These are phyloP conservation scores for Lantana camara DNA, from an alignment of 257 asterid species.

Conservation along the genomic window DNA sequence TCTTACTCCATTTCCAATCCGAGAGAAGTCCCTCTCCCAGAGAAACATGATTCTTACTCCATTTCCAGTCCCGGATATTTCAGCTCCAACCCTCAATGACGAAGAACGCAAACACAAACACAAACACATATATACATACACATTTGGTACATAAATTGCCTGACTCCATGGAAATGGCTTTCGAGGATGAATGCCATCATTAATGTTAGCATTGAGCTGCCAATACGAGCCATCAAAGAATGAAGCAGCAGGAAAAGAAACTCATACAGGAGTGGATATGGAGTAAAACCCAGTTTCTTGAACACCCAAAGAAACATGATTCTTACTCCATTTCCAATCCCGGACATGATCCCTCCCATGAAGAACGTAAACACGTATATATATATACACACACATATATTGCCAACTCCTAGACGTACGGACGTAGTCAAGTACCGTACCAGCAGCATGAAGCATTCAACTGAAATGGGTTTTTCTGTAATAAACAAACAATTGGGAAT, in stretches of 20 bases:
- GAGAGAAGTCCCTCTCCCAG: not conserved
- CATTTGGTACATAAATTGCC: too few relatives aligned
- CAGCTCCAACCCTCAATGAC: not conserved
- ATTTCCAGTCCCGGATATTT: slow-evolving; percentile 1
- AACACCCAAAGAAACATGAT: not conserved
- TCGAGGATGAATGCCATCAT: too few relatives aligned
- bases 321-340: slow-evolving; percentile 12
- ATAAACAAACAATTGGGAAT: not conserved
- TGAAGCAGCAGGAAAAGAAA: not conserved
- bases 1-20: slow-evolving; percentile 9
- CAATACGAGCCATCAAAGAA: not conserved
- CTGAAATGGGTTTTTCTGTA: not conserved
- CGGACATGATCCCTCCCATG: not conserved
- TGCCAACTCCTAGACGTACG: not conserved
- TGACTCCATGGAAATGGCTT: too few relatives aligned
- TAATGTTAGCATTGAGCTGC: not conserved
- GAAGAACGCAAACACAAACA: too few relatives aligned
- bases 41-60: slow-evolving; percentile 5
- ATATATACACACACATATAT: not conserved
- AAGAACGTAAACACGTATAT: too few relatives aligned
- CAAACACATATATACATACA: not conserved
- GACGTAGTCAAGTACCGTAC: too few relatives aligned
- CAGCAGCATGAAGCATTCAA: not conserved
- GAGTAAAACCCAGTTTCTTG: slow-evolving; percentile 4
- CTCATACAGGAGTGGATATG: slow-evolving; percentile 24